These are phyloP conservation scores for bread wheat (Triticum aestivum) DNA, from an alignment of 176 grass and related monocot genomes.

Conservation along the genomic window IWGSC_CS_RefSeq_v2.1 NC_057814.1:534429369-534429868, in stretches of 20 bases:
- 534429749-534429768: not conserved
- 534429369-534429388: not conserved
- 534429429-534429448: not conserved
- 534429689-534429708: not conserved
- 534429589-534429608: not conserved
- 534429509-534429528: not conserved
- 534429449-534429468: not conserved
- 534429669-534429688: not conserved
- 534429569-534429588: not conserved
- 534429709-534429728: not conserved
- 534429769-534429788: not conserved
- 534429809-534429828: not conserved
- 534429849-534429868: not conserved
- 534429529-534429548: not conserved
- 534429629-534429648: not conserved
- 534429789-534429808: not conserved
- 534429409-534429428: not conserved
- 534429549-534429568: not conserved
- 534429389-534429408: not conserved
- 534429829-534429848: not conserved
- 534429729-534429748: not conserved
- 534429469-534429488: not conserved
- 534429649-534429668: not conserved
- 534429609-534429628: not conserved
- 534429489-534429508: not conserved